Evolutionary conservation across 2,329 filamentous ascomycete species (phyloP).

Genomic region (Sodiomyces alkalinus): DNA sequence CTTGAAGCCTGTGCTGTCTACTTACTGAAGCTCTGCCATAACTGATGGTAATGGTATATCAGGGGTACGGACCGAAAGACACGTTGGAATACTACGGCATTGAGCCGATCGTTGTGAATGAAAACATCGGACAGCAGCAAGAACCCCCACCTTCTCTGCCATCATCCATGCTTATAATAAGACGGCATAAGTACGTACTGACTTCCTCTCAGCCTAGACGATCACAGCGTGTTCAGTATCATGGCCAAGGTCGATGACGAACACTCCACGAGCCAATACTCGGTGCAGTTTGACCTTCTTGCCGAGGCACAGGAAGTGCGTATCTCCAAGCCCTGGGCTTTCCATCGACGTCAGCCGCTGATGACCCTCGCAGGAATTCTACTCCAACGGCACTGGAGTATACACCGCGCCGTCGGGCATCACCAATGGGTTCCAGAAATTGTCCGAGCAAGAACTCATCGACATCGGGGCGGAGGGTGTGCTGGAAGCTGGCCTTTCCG

Average conservation of each 20-base stretch:
- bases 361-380: constrained; percentile 8
- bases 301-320: constrained; percentile 7
- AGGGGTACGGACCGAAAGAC: constrained; percentile 8
- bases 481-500: constrained; percentile 8
- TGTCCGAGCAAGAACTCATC: constrained; percentile 8
- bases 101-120: constrained; percentile 10
- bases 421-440: constrained; percentile 12
- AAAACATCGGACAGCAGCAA: constrained; percentile 12
- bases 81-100: constrained; percentile 10
- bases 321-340: background rate
- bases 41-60: background rate
- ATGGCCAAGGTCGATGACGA: constrained; percentile 11
- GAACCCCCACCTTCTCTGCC: background rate
- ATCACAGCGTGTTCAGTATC: constrained; percentile 14
- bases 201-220: constrained; percentile 9
- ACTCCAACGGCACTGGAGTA: constrained; percentile 9
- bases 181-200: background rate
- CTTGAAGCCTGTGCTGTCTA: background rate
- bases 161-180: background rate
- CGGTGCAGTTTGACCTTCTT: constrained; percentile 4
- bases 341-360: background rate
- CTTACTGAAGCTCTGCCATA: too few relatives aligned
- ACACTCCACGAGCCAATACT: constrained; percentile 10
- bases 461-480: constrained; percentile 10
- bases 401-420: constrained; percentile 12